Evolutionary conservation across 2,329 filamentous ascomycete genomes (phyloP), one percentile per base, ranked within the genome.

Genomic region (Aureobasidium sp.): DNA sequence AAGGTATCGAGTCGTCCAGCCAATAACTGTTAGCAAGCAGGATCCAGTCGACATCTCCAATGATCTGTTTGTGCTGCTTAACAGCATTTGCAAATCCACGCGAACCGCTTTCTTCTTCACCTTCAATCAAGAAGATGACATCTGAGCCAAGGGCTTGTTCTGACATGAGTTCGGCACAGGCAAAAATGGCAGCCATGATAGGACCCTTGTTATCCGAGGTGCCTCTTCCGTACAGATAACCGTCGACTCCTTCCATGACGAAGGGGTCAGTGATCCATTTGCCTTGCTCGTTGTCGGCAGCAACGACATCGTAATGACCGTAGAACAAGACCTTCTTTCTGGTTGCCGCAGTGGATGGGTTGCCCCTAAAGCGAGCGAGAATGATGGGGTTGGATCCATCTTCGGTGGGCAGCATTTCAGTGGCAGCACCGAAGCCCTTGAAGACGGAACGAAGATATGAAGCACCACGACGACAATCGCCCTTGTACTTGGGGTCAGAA

Each of bases 171-270:
- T 97, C 93, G 0, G 93, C 90, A 1, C 95, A 93, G 0, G 93
- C 94, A 70, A 95, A 97, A 0, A 99, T 81, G 1, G 94, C 94
- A 1, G 95, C 93, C 70, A 99, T 85, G 63, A 97, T 91, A 0
- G 94, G 94, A 0, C 95, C 94, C 73, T 99, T 99, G 77, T 99
- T 97, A 74, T 99, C 94, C 51, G 91, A 95, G 14, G 95, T 90
- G n/a, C 94, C 94, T 68, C 94, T 89, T 2, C 94, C 94, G 66
- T 99, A 97, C 1, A 97, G 79, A 72, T 93, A 97, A 0, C 94
- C 93, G 68, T 96, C 92, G 61, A 91, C 85, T 4, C 94, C 94
- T 55, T 88, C 88, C 70, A 97, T 82, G n/a, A 87, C 82, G 72
- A 97, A 99, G 0, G 94, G 95, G 65, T 97, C 90, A 1, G 85